Base-by-base conservation (phyloP, 495 filamentous ascomycete species). In the Chaetomium cochliodes region DNA sequence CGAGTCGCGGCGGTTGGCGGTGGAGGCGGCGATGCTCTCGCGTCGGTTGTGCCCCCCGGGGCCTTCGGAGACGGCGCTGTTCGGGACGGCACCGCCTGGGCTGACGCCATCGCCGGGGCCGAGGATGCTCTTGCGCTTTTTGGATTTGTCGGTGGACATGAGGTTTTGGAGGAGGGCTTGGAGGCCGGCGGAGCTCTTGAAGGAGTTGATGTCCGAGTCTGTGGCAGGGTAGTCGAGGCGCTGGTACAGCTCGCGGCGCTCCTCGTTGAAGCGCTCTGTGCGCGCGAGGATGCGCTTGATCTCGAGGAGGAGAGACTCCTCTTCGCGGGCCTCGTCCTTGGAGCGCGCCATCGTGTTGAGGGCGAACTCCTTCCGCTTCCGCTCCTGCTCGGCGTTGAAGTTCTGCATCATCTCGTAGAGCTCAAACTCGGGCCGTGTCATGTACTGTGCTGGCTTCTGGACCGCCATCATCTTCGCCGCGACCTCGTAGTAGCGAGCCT, bases 221-320 rank as follows among this genome's bases (percentile, higher is more conserved):
- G 86, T 90, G 64, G 85, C 82, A 8, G 90, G 90, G 63, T 87
- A 86, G 64, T 96, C 92, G 13, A 98, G 87, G 62, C 92, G 86
- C 63, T 86, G 84, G 75, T 94, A 94, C n/a, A 98, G 84, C 71
- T 98, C 94, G 67, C 87, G 84, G 50, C 93, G 92, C 69, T 97
- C 92, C 65, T 90, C 86, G 69, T 92, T 88, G 68, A 97, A 87
- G 66, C 82, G 86, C 65, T 93, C 89, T 63, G 93, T 89, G 63
- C 89, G 86, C 65, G 86, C 85, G 44, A 93, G 83, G 66, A 98
- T 97, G 62, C 96, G 88, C 68, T 92, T 92, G 39, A 98, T 85
- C 72, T 98, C 94, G 53, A 89, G 81, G 7, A 98, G 83, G 1
- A 98, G 80, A 62, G 90, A 86, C 68, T 94, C 90, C 76, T 98